Evolutionary conservation across 2,329 filamentous ascomycete genomes (phyloP), one percentile per base, ranked within the genome.

Genomic region (Teratosphaeria destructans): DNA sequence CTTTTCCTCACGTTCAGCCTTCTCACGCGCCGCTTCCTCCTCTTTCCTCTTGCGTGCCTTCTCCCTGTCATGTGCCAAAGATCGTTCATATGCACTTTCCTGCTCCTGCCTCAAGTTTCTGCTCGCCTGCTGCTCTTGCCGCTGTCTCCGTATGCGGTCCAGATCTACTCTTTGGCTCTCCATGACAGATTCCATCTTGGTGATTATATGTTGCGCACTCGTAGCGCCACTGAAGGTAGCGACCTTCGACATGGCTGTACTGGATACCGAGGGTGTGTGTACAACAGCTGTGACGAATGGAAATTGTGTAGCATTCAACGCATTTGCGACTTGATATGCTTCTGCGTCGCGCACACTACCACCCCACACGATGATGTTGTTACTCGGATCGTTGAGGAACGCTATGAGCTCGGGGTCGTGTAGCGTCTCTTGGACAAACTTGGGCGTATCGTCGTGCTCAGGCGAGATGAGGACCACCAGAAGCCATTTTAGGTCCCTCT

Each of bases 321-420:
- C 90, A 12, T 84, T 82, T n/a, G 91, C 85, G 49, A 96, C 90
- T 72, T 96, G 91, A 73, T 95, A 97, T 5, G 93, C 90, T 76
- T 99, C 94, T 3, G 90, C 88, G 72, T 99, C 94, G 63, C 91
- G 84, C 0, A 97, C 88, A 66, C 91, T 96, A 54, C 94, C 94
- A 49, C 88, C 90, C 94, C 94, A 99, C 2, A 99, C 75, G 39
- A 97, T 78, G 34, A 96, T 83, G 70, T 93, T 88, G 73, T 91
- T 91, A 37, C 80, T 75, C 0, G 88, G 83, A 61, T 93, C 83
- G 64, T 85, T 86, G 66, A 97, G 74, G 68, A 90, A 95, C 5
- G 80, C 77, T 11, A 86, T 79, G 3, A 96, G 85, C 52, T 92
- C 86, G 1, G 84, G 82, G 1, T 87, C 82, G 7, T 96, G 81